Conservation (phyloP, 208 protist genomes). For the Leishmania mexicana region DNA sequence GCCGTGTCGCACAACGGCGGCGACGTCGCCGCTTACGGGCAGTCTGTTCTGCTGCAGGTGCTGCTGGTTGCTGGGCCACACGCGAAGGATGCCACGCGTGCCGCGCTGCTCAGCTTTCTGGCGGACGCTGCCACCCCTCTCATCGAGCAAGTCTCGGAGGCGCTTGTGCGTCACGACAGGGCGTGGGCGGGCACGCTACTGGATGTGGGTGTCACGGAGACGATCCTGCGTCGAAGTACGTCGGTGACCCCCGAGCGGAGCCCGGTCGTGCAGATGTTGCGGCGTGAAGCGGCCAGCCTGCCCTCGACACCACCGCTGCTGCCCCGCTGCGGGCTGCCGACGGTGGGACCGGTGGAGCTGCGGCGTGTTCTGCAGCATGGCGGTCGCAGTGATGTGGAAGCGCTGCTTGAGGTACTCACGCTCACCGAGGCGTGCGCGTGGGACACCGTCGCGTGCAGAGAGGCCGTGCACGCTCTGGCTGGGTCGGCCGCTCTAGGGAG, state of each 20-base stretch:
- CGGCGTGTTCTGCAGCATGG: conserved; percentile 17
- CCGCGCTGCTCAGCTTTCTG: conserved; percentile 50
- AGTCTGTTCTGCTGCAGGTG: conserved; percentile 58
- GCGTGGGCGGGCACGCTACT: conserved; percentile 56
- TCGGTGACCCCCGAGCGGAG: conserved; percentile 20
- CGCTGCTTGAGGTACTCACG: conserved; percentile 13
- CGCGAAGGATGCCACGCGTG: conserved; percentile 35
- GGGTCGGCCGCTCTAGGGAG: neutral
- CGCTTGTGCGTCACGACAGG: conserved; percentile 44
- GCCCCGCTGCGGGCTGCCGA: neutral
- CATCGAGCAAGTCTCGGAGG: conserved; percentile 43
- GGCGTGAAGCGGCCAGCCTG: conserved; percentile 16
- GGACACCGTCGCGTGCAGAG: conserved; percentile 14
- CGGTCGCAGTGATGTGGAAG: conserved; percentile 13
- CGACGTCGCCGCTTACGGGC: conserved; percentile 43
- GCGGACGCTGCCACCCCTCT: conserved; percentile 30
- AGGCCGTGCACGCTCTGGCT: conserved; percentile 1
- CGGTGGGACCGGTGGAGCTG: conserved; percentile 20
- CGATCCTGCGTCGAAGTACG: conserved; percentile 24
- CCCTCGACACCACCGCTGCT: conserved; percentile 29
- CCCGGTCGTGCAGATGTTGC: conserved; percentile 30
- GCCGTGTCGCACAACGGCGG: conserved; percentile 57
- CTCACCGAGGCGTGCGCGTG: neutral
- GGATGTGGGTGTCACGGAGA: conserved; percentile 61
- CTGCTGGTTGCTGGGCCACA: conserved; percentile 48